Conservation (phyloP, 2,329 filamentous ascomycete genomes). For the Dryadomyces sulphureus region DNA sequence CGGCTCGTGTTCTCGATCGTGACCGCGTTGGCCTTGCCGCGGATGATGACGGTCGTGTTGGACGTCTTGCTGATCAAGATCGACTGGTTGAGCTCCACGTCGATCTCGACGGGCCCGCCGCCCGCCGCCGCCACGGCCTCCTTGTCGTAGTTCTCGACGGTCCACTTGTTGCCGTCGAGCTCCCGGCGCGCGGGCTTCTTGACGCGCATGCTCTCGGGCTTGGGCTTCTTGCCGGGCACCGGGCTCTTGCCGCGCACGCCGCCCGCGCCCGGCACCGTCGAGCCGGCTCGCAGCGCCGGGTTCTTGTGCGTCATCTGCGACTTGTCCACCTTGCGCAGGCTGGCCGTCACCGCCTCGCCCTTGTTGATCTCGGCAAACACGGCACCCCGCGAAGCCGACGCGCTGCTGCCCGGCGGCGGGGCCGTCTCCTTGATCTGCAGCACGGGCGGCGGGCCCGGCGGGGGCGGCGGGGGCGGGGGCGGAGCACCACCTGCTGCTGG, state of each 20-base stretch:
- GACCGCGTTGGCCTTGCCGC: slow-evolving; percentile 92
- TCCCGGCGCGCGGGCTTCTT: slow-evolving; percentile 72
- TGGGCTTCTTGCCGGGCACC: slow-evolving; percentile 74
- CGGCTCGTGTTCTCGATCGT: slow-evolving; percentile 82
- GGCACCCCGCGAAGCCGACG: slow-evolving; percentile 54
- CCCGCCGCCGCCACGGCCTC: slow-evolving; percentile 26
- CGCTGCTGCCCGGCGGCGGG: slow-evolving; percentile 25
- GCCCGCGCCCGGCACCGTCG: slow-evolving; percentile 45
- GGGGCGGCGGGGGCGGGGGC: slow-evolving; percentile 55
- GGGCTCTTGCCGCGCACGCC: slow-evolving; percentile 63
- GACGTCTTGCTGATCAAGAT: slow-evolving; percentile 86
- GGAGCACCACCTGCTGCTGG: slow-evolving; percentile 39
- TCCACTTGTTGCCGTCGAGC: slow-evolving; percentile 85
- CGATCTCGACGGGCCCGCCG: slow-evolving; percentile 53
- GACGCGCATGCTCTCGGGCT: slow-evolving; percentile 69
- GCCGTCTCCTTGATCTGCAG: slow-evolving; percentile 41
- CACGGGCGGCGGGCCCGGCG: slow-evolving; percentile 53
- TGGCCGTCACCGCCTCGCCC: slow-evolving; percentile 74
- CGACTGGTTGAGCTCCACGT: slow-evolving; percentile 71
- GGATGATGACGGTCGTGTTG: slow-evolving; percentile 78
- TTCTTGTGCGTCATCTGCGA: slow-evolving; percentile 99
- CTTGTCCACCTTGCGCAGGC: slow-evolving; percentile 83
- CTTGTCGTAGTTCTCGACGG: slow-evolving; percentile 86
- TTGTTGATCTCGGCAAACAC: slow-evolving; percentile 89
- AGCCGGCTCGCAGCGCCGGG: slow-evolving; percentile 62